Evolutionary conservation across 768 basidiomycete genomes (phyloP), one percentile per base, ranked within the genome.

Genomic region (Thelephora ganbajun): DNA sequence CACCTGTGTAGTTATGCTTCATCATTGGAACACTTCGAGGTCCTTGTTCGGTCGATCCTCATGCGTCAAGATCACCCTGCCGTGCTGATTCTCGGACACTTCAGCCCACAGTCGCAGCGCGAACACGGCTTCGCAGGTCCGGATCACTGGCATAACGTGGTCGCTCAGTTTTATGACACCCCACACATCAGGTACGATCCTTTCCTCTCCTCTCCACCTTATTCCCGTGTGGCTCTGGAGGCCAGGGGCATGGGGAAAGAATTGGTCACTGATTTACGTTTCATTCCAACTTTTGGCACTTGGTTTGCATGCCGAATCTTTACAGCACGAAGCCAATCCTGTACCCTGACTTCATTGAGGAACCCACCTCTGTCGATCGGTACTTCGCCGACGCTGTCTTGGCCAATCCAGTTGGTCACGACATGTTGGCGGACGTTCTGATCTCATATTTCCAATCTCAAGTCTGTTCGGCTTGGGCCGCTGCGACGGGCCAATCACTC

Each of bases 101-200:
- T 97, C 60, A 78, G 77, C 47, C 87, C 93, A 0, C 91, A 99
- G 57, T 59, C 83, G 1, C 87, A 93, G 55, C 69, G 75, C 34
- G 64, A 72, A 18, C 69, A 88, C 56, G 93, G 92, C 1, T 96
- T 86, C 58, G 79, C 79, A 2, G 93, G 94, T 1, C 85, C 93
- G 1, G 93, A 96, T 59, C 78, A 89, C 56, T 80, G 79, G 71
- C 94, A 99, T 62, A 81, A 73, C 53, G 66, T 84, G 48, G 92
- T 97, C 1, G 88, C 96, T 1, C 91, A 93, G 59, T 98, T 91
- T 68, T 99, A 99, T 68, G 96, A 99, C 60, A 78, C 97, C 22
- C 93, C 94, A 0, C 89, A 98, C 61, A 69, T 99, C 57, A 79
- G 75, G 79, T 77, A 42, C 36, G 67, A 51, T 3, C 35, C 6